Base-by-base conservation (phyloP, 2,329 filamentous ascomycete species). In the Exophiala spinifera region DNA sequence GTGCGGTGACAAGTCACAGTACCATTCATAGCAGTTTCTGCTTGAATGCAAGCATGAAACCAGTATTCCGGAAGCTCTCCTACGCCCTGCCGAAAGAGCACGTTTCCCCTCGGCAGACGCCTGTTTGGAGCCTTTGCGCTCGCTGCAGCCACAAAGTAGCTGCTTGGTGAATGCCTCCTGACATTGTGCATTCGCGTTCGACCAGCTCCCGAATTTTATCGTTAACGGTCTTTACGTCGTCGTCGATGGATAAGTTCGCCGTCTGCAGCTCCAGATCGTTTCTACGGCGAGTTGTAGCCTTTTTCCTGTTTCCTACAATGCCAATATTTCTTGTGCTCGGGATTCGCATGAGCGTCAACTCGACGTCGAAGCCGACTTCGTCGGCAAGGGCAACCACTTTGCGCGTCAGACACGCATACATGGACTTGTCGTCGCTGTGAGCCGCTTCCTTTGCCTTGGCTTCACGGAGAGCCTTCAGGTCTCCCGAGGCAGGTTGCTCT, bases 241-340 rank as follows among this genome's bases (percentile, higher is more conserved):
- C 81, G 62, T 82, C 75, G 60, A 8, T 74, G 63, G 2, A 63
- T 64, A 1, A 53, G 40, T 8, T 15, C 20, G n/a, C 42, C n/a
- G 28, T 20, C 42, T 44, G 19, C 1, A 3, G 3, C 8, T 44
- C 10, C 42, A 44, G 11, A 23, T 44, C 28, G 28, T 31, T 8
- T 31, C 28, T 31, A 10, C 28, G 3, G 28, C 28, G 19, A 14
- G 40, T n/a, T 15, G 33, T 52, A 42, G 42, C 42, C 28, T 40
- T 37, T n/a, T 34, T 47, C 63, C 3, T 63, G 66, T 89, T 79
- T 3, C 91, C 91, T 37, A 97, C 68, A 25, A 99, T 75, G 1
- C 86, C 89, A 15, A 86, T 84, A 70, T 97, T 97, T 58, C 94
- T 79, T 36, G 92, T 96, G 69, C 89, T 95, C 1, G 94, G 94